These are phyloP conservation scores for Penicillium rolfsii DNA, from an alignment of 2,329 filamentous ascomycete species.

Conservation along the genomic window DNA sequence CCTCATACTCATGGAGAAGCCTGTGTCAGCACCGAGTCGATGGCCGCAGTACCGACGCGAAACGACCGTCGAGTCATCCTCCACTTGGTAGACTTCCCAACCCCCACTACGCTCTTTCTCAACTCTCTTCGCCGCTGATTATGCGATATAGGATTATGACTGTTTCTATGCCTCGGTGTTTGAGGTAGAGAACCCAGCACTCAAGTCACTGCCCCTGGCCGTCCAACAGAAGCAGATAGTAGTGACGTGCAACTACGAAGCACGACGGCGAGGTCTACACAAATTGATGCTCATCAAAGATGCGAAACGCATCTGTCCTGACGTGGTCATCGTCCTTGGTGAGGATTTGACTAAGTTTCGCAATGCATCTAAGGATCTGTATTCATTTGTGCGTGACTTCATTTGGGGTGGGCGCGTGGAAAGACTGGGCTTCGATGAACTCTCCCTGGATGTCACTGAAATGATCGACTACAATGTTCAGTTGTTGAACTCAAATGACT, in stretches of 20 bases:
- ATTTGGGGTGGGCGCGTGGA: slow-evolving; percentile 81
- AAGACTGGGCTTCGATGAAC: slow-evolving; percentile 85
- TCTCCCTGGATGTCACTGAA: slow-evolving; percentile 80
- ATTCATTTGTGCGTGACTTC: slow-evolving; percentile 69
- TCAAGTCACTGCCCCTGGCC: slow-evolving; percentile 75
- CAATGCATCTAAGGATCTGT: slow-evolving; percentile 80
- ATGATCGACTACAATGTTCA: slow-evolving; percentile 79
- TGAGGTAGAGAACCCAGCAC: slow-evolving; percentile 74
- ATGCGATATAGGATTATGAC: slow-evolving; percentile 50
- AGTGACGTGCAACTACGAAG: slow-evolving; percentile 93
- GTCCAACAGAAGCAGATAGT: slow-evolving; percentile 93
- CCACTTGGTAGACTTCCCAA: slow-evolving; percentile 67
- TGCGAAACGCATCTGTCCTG: slow-evolving; percentile 77
- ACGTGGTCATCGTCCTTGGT: slow-evolving; percentile 81
- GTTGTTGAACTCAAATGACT: slow-evolving; percentile 68
- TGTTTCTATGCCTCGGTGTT: slow-evolving; percentile 95
- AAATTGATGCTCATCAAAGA: slow-evolving; percentile 88
- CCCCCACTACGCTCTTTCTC: neutral
- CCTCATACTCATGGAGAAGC: slow-evolving; percentile 13
- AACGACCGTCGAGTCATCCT: slow-evolving; percentile 72
- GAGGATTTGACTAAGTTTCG: slow-evolving; percentile 86
- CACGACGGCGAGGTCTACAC: slow-evolving; percentile 64
- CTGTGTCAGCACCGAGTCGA: slow-evolving; percentile 6
- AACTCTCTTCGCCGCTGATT: slow-evolving; percentile 1
- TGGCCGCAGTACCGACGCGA: slow-evolving; percentile 37